Conservation (phyloP, 306 rosid species). For the Herpetospermum pedunculosum region DNA sequence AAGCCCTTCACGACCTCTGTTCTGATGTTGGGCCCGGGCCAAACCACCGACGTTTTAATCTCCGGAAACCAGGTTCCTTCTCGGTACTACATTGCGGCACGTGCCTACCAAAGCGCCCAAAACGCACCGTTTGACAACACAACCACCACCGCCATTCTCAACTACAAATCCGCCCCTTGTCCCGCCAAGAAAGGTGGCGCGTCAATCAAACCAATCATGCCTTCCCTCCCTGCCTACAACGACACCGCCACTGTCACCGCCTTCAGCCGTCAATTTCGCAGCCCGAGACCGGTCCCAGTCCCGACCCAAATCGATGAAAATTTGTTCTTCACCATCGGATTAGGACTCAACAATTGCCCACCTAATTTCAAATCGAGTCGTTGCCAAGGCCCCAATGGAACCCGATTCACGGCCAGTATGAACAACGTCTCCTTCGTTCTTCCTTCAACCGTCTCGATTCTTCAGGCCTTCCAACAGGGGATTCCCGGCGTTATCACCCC, state of each 20-base stretch:
- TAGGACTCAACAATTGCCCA: conserved; percentile 76
- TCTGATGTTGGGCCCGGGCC: conserved; percentile 89
- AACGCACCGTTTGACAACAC: conserved; percentile 71
- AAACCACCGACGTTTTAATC: conserved; percentile 84
- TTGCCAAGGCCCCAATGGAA: conserved; percentile 88
- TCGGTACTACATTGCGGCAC: conserved; percentile 67
- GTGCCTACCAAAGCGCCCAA: conserved; percentile 67
- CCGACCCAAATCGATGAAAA: conserved; percentile 56
- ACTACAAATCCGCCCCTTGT: conserved; percentile 48
- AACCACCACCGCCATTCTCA: conserved; percentile 83
- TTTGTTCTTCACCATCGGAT: conserved; percentile 58
- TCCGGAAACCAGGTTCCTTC: conserved; percentile 55
- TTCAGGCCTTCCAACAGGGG: conserved; percentile 58
- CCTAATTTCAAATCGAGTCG: conserved; percentile 12
- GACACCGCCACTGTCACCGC: conserved; percentile 69
- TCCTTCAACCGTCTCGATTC: conserved; percentile 47
- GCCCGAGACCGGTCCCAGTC: conserved; percentile 45
- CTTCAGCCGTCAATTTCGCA: conserved; percentile 45
- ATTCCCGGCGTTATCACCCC: conserved; percentile 56
- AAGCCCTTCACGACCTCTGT: conserved; percentile 73
- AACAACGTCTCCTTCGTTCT: conserved; percentile 71
- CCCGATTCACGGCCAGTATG: conserved; percentile 77
- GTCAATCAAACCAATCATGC: conserved; percentile 36
- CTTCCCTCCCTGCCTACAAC: conserved; percentile 59
- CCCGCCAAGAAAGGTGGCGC: conserved; percentile 28